Base-by-base conservation (phyloP, 2,329 filamentous ascomycete species). In the Colletotrichum cordylinicola region DNA sequence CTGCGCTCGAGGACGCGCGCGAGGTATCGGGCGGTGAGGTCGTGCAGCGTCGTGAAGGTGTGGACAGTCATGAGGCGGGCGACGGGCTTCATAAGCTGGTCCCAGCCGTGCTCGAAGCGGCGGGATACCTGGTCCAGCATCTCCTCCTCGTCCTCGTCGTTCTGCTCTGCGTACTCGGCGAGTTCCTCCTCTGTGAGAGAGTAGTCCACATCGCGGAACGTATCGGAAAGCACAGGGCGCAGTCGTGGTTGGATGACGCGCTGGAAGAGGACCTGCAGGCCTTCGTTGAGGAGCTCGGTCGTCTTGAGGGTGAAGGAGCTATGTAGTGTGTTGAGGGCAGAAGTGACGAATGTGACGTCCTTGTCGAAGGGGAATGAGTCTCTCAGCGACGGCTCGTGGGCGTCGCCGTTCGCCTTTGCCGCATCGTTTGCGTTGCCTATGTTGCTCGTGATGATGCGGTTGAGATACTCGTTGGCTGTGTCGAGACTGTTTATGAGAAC, bases 401-500 rank as follows among this genome's bases (percentile, higher is more conserved):
- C 75, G 13, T 84, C 78, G 9, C 81, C 81, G 35, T 86, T 82
- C 21, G 77, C 78, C 4, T 65, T 62, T 15, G 79, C 78, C 61
- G 85, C 80, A 2, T 86, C 85, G 8, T 85, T 82, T 1, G 87
- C 80, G 18, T 84, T 83, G 39, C 87, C 86, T 31, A 96, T 87
- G 64, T 94, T 92, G 39, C 92, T 90, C 37, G 90, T 90, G 60
- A 98, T 93, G 79, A 99, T 98, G 70, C 96, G 94, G 18, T 92
- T 91, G 67, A 98, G 91, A 84, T 99, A 99, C 82, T 98, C 95
- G 77, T 95, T 95, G 12, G 96, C 94, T 76, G 98, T 91, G 82
- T 99, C 96, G 31, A 99, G 92, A 82, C 96, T 98, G 89, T 99
- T 99, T 84, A 98, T 95, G 62, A 98, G 90, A 27, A 98, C 93